Evolutionary conservation across 2,329 filamentous ascomycete genomes (phyloP), one percentile per base, ranked within the genome.

Genomic region (Sporothrix curviconia): DNA sequence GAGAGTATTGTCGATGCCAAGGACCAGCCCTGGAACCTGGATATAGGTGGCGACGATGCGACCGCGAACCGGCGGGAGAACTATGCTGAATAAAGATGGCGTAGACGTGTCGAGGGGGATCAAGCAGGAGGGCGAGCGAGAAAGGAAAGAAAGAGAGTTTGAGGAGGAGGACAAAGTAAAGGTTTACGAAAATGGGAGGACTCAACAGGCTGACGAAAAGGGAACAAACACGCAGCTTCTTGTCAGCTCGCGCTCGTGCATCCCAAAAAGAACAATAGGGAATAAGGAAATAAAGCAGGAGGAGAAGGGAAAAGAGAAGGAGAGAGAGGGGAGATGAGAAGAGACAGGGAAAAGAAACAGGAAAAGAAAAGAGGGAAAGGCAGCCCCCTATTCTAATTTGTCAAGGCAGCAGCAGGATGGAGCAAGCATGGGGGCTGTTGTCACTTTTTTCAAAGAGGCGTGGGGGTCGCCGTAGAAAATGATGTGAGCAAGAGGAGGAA

Each of bases 351-450:
- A 32, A 24, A 44, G 36, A 28, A 43, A 34, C n/a, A 19, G 5
- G 42, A 36, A 14, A 28, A 42, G 30, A 37, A 50, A 30, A 34
- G 24, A 43, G 14, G 19, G 43, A n/a, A 42, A 22, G 12, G 44
- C 28, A 50, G 47, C n/a, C 50, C 37, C 37, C 50, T 56, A 17
- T 37, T 53, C 53, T 53, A 25, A 57, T 53, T 53, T 47, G 56
- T 57, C 56, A 51, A 58, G 56, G 43, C 51, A 51, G 51, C 56
- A 50, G 46, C 28, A 36, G 37, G 15, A 30, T 22, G 44, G 36
- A 50, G 25, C 19, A 46, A 36, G 39, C n/a, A n/a, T n/a, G 40
- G 52, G 52, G 40, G 15, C 32, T n/a, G n/a, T n/a, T n/a, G n/a
- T n/a, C n/a, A n/a, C n/a, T n/a, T 14, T 37, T 50, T 50, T 11